Conservation (phyloP, 1,284 basidiomycete species). For the Apiotrichum veenhuisii region DNA sequence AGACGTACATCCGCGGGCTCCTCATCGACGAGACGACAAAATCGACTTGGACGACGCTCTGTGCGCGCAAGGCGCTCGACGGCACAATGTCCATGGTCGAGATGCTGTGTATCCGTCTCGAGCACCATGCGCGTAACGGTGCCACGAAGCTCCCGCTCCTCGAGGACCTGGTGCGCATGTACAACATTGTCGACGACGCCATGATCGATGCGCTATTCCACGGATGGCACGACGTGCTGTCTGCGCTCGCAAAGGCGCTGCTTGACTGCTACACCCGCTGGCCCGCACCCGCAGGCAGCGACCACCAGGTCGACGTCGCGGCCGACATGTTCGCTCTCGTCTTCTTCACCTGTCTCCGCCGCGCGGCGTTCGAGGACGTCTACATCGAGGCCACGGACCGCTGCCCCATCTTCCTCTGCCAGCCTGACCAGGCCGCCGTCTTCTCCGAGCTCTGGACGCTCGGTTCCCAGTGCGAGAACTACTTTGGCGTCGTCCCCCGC, state of each 20-base stretch:
- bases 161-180: constrained; percentile 3
- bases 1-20: background rate
- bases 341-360: constrained; percentile 13
- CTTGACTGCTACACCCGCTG: constrained; percentile 3
- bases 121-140: constrained; percentile 6
- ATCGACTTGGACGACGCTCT: constrained; percentile 1
- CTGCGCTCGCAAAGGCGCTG: background rate
- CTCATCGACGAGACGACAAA: constrained; percentile 7
- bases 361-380: constrained; percentile 16
- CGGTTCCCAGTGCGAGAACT: constrained; percentile 16
- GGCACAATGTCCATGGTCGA: constrained; percentile 5
- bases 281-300: background rate
- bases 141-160: constrained; percentile 2
- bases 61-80: constrained; percentile 8
- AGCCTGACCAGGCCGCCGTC: constrained; percentile 14
- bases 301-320: constrained; percentile 6
- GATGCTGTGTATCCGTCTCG: constrained; percentile 2
- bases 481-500: constrained; percentile 14
- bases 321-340: constrained; percentile 15
- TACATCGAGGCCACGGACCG: constrained; percentile 16
- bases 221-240: constrained; percentile 6
- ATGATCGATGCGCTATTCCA: constrained; percentile 12
- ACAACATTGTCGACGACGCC: constrained; percentile 7
- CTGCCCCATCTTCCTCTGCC: constrained; percentile 10
- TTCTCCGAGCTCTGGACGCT: constrained; percentile 17